Evolutionary conservation across 805 yeast genomes (phyloP).

Genomic region (Ogataea parapolymorpha): DNA sequence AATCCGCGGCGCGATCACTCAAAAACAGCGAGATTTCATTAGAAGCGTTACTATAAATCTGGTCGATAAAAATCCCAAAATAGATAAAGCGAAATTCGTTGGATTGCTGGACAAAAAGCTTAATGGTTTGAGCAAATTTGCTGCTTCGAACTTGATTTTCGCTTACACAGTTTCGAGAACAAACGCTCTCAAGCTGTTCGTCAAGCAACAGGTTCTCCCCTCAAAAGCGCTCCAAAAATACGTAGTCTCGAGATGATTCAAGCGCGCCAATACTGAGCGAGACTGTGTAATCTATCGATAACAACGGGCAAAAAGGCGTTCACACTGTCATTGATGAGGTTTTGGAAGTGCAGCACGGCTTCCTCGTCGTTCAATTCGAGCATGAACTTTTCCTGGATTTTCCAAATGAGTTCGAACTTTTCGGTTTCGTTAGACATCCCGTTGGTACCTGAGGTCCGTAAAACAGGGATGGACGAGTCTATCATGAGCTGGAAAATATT

Average conservation of each 20-base stretch:
- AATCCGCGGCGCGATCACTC: conserved; percentile 19
- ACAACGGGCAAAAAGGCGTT: conserved; percentile 92
- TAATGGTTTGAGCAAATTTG: conserved; percentile 18
- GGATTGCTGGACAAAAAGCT: conserved; percentile 16
- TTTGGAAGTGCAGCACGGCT: conserved; percentile 92
- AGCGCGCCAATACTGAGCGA: conserved; percentile 98
- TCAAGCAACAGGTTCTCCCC: conserved; percentile 22
- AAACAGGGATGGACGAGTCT: conserved; percentile 89
- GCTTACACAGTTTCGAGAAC: conserved; percentile 30
- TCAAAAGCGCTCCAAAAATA: conserved; percentile 20
- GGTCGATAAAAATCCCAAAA: conserved; percentile 19
- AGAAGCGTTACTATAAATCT: conserved; percentile 13
- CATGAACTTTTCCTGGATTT: conserved; percentile 92
- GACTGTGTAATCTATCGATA: conserved; percentile 88
- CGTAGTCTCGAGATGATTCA: conserved; percentile 28
- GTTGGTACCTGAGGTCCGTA: conserved; percentile 39
- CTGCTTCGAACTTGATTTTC: conserved; percentile 31
- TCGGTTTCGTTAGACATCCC: conserved; percentile 49
- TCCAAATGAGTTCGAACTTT: conserved; percentile 80
- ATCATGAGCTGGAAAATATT: conserved; percentile 93
- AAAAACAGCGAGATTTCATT: conserved; percentile 24
- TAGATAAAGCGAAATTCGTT: conserved; percentile 22
- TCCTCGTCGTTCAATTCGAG: conserved; percentile 93
- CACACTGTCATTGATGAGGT: conserved; percentile 89
- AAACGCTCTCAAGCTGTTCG: conserved; percentile 26